Evolutionary conservation across 1,139 yeast species (phyloP), one percentile per base, ranked within the genome.

Genomic region (Saccharomyces uvarum): DNA sequence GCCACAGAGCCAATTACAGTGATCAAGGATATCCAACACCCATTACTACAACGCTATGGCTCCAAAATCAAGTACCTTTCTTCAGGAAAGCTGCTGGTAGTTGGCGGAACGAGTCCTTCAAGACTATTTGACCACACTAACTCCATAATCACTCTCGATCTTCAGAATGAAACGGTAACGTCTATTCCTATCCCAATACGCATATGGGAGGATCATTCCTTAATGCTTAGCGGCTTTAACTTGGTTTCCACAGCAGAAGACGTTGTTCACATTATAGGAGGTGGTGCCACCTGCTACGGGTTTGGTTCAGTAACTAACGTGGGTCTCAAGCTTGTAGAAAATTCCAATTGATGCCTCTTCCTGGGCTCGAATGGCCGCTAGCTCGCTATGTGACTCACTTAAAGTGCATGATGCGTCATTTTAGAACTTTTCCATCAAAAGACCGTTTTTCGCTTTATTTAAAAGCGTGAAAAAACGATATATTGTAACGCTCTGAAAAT

Each of bases 281-380:
- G 96, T 4, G 95, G 95, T 2, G 91, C 86, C 0, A 89, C 87
- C 1, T 88, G 96, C 66, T 88, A 86, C 64, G 86, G 93, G 0
- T 88, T 87, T 72, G 96, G 96, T 0, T 81, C 89, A 29, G 80
- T 77, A 49, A 84, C 84, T 77, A 85, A 82, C 57, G 68, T 70
- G 29, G 57, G 59, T 7, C 50, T 58, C 47, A 49, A 44, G 14
- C 54, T 59, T n/a, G 50, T 38, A 16, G n/a, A 21, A 38, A 38
- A 9, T 13, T 5, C 7, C 13, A 38, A 11, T 8, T 16, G 11
- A 38, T 16, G 44, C 24, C 19, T 19, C 44, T 16, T 13, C 9
- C 24, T 1, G 44, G 44, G 21, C 19, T 38, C 44, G 44, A 38
- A 38, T 38, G 44, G 44, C 19, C 19, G 24, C 44, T 26, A 9